These are phyloP conservation scores for Lentinula aciculospora DNA, from an alignment of 768 basidiomycete genomes.

Conservation along the genomic window DNA sequence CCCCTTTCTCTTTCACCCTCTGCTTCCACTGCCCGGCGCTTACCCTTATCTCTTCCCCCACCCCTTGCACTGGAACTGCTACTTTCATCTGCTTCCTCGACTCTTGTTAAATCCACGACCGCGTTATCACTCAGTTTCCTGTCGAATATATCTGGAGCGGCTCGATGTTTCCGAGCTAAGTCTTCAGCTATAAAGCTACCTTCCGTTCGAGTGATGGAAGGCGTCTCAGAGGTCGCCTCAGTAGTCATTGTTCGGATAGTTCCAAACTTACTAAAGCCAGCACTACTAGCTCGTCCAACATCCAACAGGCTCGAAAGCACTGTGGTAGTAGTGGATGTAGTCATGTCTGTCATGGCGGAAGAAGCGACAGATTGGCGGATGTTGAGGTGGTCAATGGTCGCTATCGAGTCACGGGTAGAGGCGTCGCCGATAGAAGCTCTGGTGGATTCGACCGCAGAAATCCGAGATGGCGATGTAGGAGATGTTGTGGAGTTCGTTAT, in stretches of 20 bases:
- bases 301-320: conserved; percentile 62
- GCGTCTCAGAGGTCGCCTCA: conserved; percentile 71
- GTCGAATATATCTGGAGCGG: conserved; percentile 28
- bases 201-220: conserved; percentile 62
- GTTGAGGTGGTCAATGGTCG: conserved; percentile 19
- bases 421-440: conserved; percentile 31
- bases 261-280: conserved; percentile 57
- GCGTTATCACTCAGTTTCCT: conserved; percentile 60
- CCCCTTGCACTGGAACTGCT: conserved; percentile 31
- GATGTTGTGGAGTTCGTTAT: conserved; percentile 11
- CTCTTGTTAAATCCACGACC: conserved; percentile 56
- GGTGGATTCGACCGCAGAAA: conserved; percentile 28
- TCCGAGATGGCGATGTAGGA: conserved; percentile 19
- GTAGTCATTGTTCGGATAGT: conserved; percentile 82
- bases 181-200: conserved; percentile 53
- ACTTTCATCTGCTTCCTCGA: conserved; percentile 66
- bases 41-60: conserved; percentile 10
- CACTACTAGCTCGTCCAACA: conserved; percentile 33
- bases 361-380: conserved; percentile 61
- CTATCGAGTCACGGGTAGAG: conserved; percentile 25
- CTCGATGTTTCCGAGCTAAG: conserved; percentile 32
- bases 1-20: conserved; percentile 19
- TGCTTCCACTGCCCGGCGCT: conserved; percentile 4
- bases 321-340: conserved; percentile 35
- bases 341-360: conserved; percentile 51